These are phyloP conservation scores for Persicaria tinctoria DNA, from an alignment of 148 eudicot species.

Conservation along the genomic window DNA sequence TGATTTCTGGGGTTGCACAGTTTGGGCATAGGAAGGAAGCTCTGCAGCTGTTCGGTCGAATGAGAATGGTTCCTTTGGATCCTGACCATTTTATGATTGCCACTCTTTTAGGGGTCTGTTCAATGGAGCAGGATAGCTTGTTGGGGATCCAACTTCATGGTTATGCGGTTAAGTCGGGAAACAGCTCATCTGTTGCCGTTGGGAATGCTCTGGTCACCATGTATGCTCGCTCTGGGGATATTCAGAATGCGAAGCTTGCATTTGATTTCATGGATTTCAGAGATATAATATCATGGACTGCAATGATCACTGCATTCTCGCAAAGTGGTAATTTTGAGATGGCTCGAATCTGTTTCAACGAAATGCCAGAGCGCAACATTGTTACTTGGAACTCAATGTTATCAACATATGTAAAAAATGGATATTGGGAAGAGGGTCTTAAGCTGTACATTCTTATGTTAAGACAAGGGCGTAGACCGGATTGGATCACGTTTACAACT, in stretches of 20 bases:
- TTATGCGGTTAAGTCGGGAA: conserved; percentile 20
- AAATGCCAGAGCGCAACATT: conserved; percentile 31
- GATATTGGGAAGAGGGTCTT: conserved; percentile 31
- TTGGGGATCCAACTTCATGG: conserved; percentile 32
- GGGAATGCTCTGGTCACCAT: conserved; percentile 36
- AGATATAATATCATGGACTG: conserved; percentile 39
- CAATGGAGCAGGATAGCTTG: conserved; percentile 18
- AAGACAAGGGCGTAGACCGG: conserved; percentile 24
- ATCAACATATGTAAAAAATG: conserved; percentile 23
- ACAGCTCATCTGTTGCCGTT: conserved; percentile 25
- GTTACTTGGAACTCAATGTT: conserved; percentile 40
- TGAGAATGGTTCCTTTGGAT: conserved; percentile 25
- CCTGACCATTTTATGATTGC: conserved; percentile 31
- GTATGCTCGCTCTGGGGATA: conserved; percentile 29
- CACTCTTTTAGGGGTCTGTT: conserved; percentile 29
- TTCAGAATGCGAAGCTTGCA: conserved; percentile 21
- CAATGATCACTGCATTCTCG: conserved; percentile 28
- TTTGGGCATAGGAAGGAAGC: conserved; percentile 26
- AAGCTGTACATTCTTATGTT: conserved; percentile 29
- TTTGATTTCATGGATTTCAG: conserved; percentile 27
- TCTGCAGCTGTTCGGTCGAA: conserved; percentile 23
- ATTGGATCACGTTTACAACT: conserved; percentile 28
- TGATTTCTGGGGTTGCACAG: conserved; percentile 27
- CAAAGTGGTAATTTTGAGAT: conserved; percentile 23
- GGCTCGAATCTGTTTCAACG: conserved; percentile 27